Conservation (phyloP, 257 asterid species). For the Nemophila menziesii region DNA sequence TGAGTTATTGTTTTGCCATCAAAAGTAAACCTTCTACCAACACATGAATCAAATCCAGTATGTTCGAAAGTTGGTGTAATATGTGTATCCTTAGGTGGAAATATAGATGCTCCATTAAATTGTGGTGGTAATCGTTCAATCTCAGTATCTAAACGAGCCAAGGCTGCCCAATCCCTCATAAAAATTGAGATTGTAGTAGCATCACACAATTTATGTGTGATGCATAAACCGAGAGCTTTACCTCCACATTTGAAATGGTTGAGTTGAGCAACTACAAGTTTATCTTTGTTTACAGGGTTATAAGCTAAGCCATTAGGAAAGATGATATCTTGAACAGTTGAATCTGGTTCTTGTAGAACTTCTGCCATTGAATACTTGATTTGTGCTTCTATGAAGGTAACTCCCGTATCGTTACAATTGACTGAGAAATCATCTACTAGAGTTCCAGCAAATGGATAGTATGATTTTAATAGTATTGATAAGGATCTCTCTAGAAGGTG, state of each 20-base stretch:
- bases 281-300: background rate
- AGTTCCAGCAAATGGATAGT: conserved; percentile 3
- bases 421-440: background rate
- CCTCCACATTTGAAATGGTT: conserved; percentile 6
- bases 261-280: background rate
- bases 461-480: background rate
- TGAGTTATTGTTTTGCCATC: background rate
- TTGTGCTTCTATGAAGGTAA: background rate
- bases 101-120: background rate
- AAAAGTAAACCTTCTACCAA: background rate
- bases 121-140: background rate
- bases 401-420: background rate
- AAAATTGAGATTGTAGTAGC: background rate
- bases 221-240: conserved; percentile 1
- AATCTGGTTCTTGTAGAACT: background rate
- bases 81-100: background rate
- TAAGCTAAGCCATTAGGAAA: background rate
- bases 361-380: background rate
- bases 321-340: no score
- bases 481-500: background rate
- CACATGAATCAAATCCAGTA: background rate
- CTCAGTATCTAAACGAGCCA: background rate
- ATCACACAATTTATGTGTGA: conserved; percentile 10
- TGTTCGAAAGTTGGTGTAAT: background rate
- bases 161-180: conserved; percentile 10